Base-by-base conservation (phyloP, 2,329 filamentous ascomycete species). In the Elsinoe ampelina region DNA sequence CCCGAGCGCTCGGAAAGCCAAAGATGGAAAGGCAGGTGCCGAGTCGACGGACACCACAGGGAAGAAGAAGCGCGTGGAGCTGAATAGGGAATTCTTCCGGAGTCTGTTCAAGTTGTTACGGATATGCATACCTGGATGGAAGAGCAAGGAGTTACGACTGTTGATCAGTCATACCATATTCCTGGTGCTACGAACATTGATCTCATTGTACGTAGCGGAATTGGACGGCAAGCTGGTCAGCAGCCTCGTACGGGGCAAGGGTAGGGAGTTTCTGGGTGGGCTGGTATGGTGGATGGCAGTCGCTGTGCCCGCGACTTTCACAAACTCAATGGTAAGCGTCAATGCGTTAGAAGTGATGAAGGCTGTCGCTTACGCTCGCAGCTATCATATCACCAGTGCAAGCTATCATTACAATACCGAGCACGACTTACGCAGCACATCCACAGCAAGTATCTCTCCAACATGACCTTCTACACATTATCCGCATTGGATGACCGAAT, bases 231-330 rank as follows among this genome's bases (percentile, higher is more conserved):
- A 85, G 59, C 82, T 98, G 59, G 93, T 98, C 58, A 95, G 93
- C 73, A 91, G 84, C 61, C 75, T 98, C 57, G 91, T 98, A 45
- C 85, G 90, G 71, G 93, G 93, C 1, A 93, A 86, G 63, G 93
- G 92, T 13, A 88, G 83, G 70, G 90, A 95, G 62, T 98, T 98
- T 63, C 68, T 97, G 64, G 84, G 85, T 63, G 84, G 89, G 0
- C 84, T 98, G 64, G 81, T 95, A 5, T 96, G 92, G 90, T 98
- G 93, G 93, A 98, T 98, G 93, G 71, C 92, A 57, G 93, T 98
- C 62, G 92, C 93, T 22, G 80, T 98, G 13, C 93, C 93, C 8
- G 93, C 93, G 1, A 97, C 93, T 0, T 96, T 97, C 70, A 98
- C 93, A 39, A 98, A 98, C 72, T 96, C 91, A 0, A 98, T 98